A percentile compares a stretch with the other conserved stretches of the same genome.
Evolutionary conservation across 2,329 filamentous ascomycete genomes (phyloP).

Genomic region (Cladorrhinum sp.): DNA sequence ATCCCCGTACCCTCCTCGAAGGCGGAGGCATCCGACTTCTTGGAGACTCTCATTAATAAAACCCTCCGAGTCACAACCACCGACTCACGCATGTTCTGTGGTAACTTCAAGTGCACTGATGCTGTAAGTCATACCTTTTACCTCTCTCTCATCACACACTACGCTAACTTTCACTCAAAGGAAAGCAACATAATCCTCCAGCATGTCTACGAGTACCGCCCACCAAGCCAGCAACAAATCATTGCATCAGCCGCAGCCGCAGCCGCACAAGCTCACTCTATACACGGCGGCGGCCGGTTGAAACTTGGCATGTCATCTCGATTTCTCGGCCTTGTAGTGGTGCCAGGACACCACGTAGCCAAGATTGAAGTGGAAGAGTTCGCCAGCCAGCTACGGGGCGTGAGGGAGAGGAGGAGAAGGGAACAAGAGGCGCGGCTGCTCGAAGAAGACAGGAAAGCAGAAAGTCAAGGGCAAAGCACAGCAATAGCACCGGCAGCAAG

Average conservation of each 20-base stretch:
- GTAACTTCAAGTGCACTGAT: slow-evolving; percentile 92
- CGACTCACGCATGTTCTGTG: slow-evolving; percentile 85
- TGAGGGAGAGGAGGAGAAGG: neutral
- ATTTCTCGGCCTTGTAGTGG: slow-evolving; percentile 83
- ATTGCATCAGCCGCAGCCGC: slow-evolving; percentile 20
- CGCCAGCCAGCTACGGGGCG: slow-evolving; percentile 47
- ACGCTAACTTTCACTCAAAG: slow-evolving; percentile 42
- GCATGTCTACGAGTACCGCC: slow-evolving; percentile 84
- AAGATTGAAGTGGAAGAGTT: slow-evolving; percentile 88
- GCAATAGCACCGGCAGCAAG: neutral
- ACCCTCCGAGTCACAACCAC: slow-evolving; percentile 75
- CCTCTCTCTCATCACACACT: neutral
- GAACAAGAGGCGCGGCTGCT: neutral
- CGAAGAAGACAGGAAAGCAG: neutral
- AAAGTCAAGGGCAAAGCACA: neutral
- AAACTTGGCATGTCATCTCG: slow-evolving; percentile 75
- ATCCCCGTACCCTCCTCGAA: slow-evolving; percentile 37
- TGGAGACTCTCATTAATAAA: slow-evolving; percentile 70
- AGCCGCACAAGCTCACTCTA: neutral
- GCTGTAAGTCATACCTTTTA: slow-evolving; percentile 53
- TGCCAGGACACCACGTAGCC: slow-evolving; percentile 80
- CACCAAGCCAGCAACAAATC: slow-evolving; percentile 55
- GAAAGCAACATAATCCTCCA: slow-evolving; percentile 85
- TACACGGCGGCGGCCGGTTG: slow-evolving; percentile 32
- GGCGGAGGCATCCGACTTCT: slow-evolving; percentile 52